Evolutionary conservation across 768 basidiomycete species (phyloP).

Genomic region (Leccinum boreale): DNA sequence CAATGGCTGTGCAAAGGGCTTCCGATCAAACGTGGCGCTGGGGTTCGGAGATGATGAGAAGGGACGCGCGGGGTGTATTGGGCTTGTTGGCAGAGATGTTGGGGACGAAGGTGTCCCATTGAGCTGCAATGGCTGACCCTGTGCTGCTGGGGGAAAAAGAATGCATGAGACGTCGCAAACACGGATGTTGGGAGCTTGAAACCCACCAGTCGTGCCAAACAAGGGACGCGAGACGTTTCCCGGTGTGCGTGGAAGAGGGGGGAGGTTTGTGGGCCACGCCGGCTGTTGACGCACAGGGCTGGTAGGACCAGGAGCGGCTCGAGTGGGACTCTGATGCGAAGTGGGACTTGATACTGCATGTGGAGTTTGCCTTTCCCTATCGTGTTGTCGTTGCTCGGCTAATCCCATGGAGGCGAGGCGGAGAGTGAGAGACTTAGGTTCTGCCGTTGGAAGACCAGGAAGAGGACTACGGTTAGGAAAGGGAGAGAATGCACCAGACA

Average conservation of each 20-base stretch:
- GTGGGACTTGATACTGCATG: constrained; percentile 2
- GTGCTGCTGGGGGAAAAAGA: not conserved
- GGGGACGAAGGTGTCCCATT: constrained; percentile 10
- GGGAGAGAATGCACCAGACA: constrained; percentile 2
- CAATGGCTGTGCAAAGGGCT: constrained; percentile 11
- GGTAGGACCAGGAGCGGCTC: constrained; percentile 2
- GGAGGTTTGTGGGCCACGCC: constrained; percentile 21
- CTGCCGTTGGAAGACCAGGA: constrained; percentile 2
- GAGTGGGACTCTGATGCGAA: constrained; percentile 13
- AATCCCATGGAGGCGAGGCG: constrained; percentile 32
- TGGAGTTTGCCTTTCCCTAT: constrained; percentile 11
- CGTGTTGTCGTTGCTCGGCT: constrained; percentile 19
- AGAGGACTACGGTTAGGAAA: constrained; percentile 6
- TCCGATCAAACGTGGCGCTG: constrained; percentile 22
- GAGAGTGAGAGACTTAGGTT: constrained; percentile 29
- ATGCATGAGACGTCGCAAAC: constrained; percentile 5
- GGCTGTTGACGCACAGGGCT: constrained; percentile 20
- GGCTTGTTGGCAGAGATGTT: constrained; percentile 22
- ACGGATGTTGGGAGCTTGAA: not conserved
- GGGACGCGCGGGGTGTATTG: constrained; percentile 13
- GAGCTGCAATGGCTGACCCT: constrained; percentile 7
- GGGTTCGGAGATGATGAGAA: constrained; percentile 20
- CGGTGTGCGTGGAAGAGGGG: constrained; percentile 30
- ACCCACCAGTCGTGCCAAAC: constrained; percentile 22
- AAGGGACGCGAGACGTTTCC: constrained; percentile 8